Evolutionary conservation across 768 basidiomycete species (phyloP), one percentile per base, ranked within the genome.

Genomic region (Peribolospora baueri): DNA sequence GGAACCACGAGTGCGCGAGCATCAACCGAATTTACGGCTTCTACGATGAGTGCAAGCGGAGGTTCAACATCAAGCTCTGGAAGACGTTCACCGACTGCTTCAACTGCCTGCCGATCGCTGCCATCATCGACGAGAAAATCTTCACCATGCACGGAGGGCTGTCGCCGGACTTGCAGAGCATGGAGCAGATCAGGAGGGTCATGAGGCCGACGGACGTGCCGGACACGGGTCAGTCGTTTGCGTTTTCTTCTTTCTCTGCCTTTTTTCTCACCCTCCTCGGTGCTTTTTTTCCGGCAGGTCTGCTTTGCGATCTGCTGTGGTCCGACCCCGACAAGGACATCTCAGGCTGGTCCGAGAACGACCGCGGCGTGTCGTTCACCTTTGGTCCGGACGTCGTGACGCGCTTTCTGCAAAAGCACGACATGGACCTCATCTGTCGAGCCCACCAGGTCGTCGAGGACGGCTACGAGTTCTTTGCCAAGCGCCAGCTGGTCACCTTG

Each of bases 71-170:
- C 77, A 98, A 98, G 70, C 76, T 95, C 67, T 98, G 91, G 91
- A 98, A 98, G 76, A 98, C 91, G 42, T 98, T 98, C 70, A 98
- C 91, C 57, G 91, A 98, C 68, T 95, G 91, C 72, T 98, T 98
- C 77, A 98, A 98, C 73, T 97, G 91, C 68, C 73, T 95, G 61
- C 91, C 91, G 43, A 95, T 98, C 68, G 91, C 91, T 50, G 91
- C 91, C 63, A 95, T 98, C 70, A 95, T 98, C 68, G 91, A 97
- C 71, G 91, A 97, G 71, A 98, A 97, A 74, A 98, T 98, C 67
- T 95, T 98, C 70, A 93, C 88, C 52, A 97, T 97, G 91, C 91
- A 97, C 65, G 91, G 91, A 54, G 91, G 91, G 52, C 74, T 95
- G 61, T 88, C 84, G 68, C 91, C 91, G 48, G 91, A 95, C 70